phyloP scores from a whole-genome alignment of 148 eudicot species.

The Hydrangea macrophylla region DNA sequence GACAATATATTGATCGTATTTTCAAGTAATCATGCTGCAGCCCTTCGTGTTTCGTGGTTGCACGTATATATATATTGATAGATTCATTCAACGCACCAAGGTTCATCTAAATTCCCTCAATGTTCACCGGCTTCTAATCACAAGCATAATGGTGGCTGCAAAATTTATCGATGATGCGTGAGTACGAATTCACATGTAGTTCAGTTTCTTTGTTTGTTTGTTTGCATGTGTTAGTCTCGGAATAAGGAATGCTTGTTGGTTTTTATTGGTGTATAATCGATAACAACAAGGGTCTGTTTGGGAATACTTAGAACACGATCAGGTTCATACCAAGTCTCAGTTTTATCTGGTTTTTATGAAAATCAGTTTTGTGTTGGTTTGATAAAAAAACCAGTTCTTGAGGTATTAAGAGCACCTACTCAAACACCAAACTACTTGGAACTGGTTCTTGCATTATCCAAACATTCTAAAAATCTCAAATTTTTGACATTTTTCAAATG shows the following conservation, averaged over 20 bases:
- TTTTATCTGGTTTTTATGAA: no score
- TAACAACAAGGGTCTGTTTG: not conserved
- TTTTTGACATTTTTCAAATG: no score
- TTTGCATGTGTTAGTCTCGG: not conserved
- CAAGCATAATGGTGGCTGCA: slow-evolving; percentile 83
- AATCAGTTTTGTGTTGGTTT: no score
- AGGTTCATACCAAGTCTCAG: no score
- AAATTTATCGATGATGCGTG: slow-evolving; percentile 87
- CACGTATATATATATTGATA: slow-evolving; percentile 71
- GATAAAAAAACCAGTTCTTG: no score
- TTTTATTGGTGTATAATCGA: not conserved
- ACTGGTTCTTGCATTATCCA: no score
- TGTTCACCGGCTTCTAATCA: slow-evolving; percentile 80
- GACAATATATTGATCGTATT: slow-evolving; percentile 75
- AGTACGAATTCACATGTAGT: slow-evolving; percentile 30
- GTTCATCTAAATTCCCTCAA: slow-evolving; percentile 57
- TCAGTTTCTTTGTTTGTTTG: not conserved
- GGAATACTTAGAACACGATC: no score
- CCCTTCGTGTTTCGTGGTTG: slow-evolving; percentile 82
- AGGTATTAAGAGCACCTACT: no score
- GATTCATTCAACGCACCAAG: slow-evolving; percentile 51
- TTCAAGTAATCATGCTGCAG: slow-evolving; percentile 90
- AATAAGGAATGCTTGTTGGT: not conserved
- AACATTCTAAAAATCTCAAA: no score
- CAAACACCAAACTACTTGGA: no score